Evolutionary conservation across 2,329 filamentous ascomycete species (phyloP).

Genomic region (Aureobasidium sp.): DNA sequence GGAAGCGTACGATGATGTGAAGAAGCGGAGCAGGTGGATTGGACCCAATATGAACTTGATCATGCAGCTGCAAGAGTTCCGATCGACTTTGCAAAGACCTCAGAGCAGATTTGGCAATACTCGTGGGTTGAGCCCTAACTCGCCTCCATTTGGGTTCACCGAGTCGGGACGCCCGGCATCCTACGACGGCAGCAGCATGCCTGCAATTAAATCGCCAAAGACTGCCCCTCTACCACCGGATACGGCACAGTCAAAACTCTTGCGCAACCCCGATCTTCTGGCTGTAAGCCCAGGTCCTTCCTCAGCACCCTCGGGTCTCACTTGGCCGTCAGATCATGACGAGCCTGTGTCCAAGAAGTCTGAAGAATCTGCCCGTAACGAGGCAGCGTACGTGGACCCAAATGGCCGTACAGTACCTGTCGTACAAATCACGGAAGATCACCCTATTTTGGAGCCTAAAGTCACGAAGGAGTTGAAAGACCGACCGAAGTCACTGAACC

Average conservation of each 20-base stretch:
- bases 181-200: neutral
- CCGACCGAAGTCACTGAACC: conserved; percentile 16
- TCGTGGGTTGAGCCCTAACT: conserved; percentile 28
- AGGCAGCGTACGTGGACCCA: conserved; percentile 42
- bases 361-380: conserved; percentile 43
- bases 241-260: neutral
- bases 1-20: conserved; percentile 74
- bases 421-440: conserved; percentile 21
- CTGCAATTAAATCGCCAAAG: conserved; percentile 34
- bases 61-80: conserved; percentile 80
- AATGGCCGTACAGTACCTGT: conserved; percentile 29
- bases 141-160: conserved; percentile 27
- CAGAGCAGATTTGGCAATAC: conserved; percentile 22
- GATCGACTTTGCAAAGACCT: conserved; percentile 36
- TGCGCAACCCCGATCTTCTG: conserved; percentile 21
- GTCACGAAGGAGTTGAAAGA: conserved; percentile 4
- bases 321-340: conserved; percentile 42
- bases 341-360: neutral
- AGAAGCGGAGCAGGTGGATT: conserved; percentile 78
- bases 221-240: conserved; percentile 52
- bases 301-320: conserved; percentile 58
- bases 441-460: conserved; percentile 1
- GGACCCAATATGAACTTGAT: conserved; percentile 88
- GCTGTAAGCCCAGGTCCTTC: conserved; percentile 51
- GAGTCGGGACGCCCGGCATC: conserved; percentile 24